These are phyloP conservation scores for Phytopythium sindhum DNA, from an alignment of 352 stramenopile species.

Conservation along the genomic window DNA sequence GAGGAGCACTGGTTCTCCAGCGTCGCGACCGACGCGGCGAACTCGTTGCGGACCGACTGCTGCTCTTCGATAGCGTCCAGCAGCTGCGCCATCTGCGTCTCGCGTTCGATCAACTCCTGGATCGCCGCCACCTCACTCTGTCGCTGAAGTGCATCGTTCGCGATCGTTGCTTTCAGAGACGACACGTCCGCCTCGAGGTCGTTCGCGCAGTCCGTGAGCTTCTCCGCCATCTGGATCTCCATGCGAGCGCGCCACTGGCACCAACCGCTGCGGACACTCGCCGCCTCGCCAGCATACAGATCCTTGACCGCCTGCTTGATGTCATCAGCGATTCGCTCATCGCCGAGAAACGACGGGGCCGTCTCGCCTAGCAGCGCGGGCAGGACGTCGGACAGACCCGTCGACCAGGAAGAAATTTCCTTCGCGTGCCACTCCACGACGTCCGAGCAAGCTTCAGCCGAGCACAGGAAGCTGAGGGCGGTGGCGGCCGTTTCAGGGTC, in stretches of 20 bases:
- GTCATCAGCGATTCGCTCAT: conserved; percentile 28
- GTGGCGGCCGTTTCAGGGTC: conserved; percentile 4
- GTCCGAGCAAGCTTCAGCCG: conserved; percentile 32
- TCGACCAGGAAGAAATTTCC: conserved; percentile 51
- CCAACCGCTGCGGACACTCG: conserved; percentile 51
- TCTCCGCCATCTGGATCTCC: conserved; percentile 42
- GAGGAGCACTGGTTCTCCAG: conserved; percentile 60
- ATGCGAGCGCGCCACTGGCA: conserved; percentile 62
- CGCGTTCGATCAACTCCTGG: conserved; percentile 61
- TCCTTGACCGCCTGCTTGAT: conserved; percentile 35
- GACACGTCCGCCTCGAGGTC: conserved; percentile 45
- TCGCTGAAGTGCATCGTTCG: conserved; percentile 33
- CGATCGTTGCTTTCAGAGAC: conserved; percentile 32
- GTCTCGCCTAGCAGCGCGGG: conserved; percentile 43
- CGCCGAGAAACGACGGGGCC: conserved; percentile 39
- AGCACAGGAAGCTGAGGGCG: conserved; percentile 32
- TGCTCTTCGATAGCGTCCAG: conserved; percentile 82
- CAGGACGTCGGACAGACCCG: conserved; percentile 38
- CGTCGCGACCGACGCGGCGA: conserved; percentile 43
- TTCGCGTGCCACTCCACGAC: conserved; percentile 41
- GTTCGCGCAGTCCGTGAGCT: conserved; percentile 28
- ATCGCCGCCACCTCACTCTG: conserved; percentile 57
- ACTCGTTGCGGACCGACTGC: conserved; percentile 60
- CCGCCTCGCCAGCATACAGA: conserved; percentile 41
- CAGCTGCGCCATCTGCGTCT: conserved; percentile 63